Percentiles rank a stretch among this genome's conserved stretches.
These are phyloP conservation scores for Venturiaceae sp. DNA, from an alignment of 2,329 filamentous ascomycete genomes.

Conservation along the genomic window DNA sequence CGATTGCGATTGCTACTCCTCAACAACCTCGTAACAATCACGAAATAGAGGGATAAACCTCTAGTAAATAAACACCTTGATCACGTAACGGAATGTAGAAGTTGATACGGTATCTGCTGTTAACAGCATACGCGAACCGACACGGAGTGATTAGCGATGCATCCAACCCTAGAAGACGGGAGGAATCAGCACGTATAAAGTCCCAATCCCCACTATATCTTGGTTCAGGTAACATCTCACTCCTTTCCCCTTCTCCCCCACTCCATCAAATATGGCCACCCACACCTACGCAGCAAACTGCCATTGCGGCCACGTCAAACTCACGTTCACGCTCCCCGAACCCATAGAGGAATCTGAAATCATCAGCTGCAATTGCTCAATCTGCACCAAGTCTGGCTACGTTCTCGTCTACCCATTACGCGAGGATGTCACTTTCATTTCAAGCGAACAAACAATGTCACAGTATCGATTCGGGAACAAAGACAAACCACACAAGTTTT, in stretches of 20 bases:
- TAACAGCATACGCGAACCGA: too few relatives aligned
- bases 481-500: slow-evolving; percentile 15
- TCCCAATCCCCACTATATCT: background rate
- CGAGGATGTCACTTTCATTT: slow-evolving; percentile 13
- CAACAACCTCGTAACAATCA: too few relatives aligned
- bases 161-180: too few relatives aligned
- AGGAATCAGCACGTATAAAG: background rate
- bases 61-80: too few relatives aligned
- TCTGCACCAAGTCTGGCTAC: slow-evolving; percentile 16
- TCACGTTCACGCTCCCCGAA: slow-evolving; percentile 11
- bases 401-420: slow-evolving; percentile 12
- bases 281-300: slow-evolving; percentile 15
- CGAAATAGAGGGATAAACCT: too few relatives aligned
- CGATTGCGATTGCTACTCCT: too few relatives aligned
- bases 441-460: slow-evolving; percentile 8
- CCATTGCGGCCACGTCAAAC: slow-evolving; percentile 15
- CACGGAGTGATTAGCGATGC: too few relatives aligned
- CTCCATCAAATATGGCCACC: background rate
- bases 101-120: too few relatives aligned
- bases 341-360: slow-evolving; percentile 11
- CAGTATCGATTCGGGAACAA: slow-evolving; percentile 13
- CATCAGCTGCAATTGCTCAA: slow-evolving; percentile 16
- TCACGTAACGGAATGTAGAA: too few relatives aligned
- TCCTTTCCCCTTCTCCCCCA: background rate
- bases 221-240: too few relatives aligned